Base-by-base conservation (phyloP, 2,329 filamentous ascomycete species). In the Colletotrichum melonis region DNA sequence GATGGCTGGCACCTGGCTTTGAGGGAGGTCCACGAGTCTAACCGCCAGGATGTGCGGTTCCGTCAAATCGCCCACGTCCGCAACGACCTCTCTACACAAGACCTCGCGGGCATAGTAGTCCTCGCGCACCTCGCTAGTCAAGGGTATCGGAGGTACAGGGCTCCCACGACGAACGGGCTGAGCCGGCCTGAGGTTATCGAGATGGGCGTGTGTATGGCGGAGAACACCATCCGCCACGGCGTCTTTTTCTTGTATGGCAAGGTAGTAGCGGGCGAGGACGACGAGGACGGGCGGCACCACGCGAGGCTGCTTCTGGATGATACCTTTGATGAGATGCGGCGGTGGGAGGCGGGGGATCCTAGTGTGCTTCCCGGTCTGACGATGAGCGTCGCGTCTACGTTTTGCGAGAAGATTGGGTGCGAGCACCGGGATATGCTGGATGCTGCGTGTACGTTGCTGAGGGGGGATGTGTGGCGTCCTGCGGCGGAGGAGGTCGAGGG, bases 181-280 rank as follows among this genome's bases (percentile, higher is more conserved):
- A 55, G 46, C 1, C 63, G 69, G 22, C 68, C 72, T 9, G 72
- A 72, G n/a, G 32, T 68, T 16, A 52, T 74, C 6, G 74, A 75
- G 66, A 70, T 67, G 74, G 66, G 64, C 4, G 63, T 75, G 6
- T 69, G 69, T 24, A 69, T 75, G 35, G 73, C 69, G 4, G 74
- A 75, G 56, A 75, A 75, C 35, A 67, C 67, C 5, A 57, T 73
- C 26, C 66, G 74, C 3, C 74, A 75, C 55, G 74, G 74, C 26
- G 54, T 70, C 1, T 75, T 75, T 38, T 75, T 75, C 56, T 35
- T 75, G 4, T 46, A 73, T n/a, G 24, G 60, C 35, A 72, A 75
- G 38, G 38, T 69, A 6, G 19, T 30, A 35, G 32, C 32, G 11
- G 32, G 32, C 32, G 32, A 35, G 32, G 7, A 28, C 3, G 54